Evolutionary conservation across 1,284 basidiomycete species (phyloP).

Genomic region (Cystobasidiaceae sp.): DNA sequence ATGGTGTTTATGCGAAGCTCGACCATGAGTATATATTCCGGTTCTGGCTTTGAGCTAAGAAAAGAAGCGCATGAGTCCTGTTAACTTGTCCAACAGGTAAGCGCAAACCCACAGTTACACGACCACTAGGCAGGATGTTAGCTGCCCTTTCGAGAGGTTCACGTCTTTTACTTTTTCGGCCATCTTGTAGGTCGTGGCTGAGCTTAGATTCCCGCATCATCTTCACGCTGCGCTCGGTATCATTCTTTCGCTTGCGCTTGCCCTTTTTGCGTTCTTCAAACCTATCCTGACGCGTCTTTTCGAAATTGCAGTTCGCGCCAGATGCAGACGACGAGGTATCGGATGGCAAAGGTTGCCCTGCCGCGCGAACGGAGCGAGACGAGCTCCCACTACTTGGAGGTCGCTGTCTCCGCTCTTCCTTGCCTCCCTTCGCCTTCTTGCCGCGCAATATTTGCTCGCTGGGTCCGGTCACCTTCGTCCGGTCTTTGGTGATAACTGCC

Average conservation of each 20-base stretch:
- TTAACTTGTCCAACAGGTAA: too few relatives aligned
- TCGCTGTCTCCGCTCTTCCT: not conserved
- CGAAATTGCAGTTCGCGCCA: not conserved
- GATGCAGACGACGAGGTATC: not conserved
- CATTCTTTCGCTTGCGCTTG: not conserved
- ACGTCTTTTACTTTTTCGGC: not conserved
- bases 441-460: not conserved
- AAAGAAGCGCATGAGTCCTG: not conserved
- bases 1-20: not conserved
- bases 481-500: conserved; percentile 23
- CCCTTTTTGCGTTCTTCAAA: not conserved
- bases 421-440: not conserved
- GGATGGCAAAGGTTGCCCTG: too few relatives aligned
- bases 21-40: conserved; percentile 24
- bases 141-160: conserved; percentile 19
- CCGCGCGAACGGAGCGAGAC: too few relatives aligned
- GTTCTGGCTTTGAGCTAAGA: conserved; percentile 20
- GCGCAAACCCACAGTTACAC: conserved; percentile 1
- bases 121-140: conserved; percentile 4
- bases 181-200: not conserved
- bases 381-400: too few relatives aligned
- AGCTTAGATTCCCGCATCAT: not conserved
- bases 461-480: not conserved
- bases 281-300: not conserved
- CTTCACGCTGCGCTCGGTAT: not conserved